phyloP scores from a whole-genome alignment of 495 filamentous ascomycete genomes.

The Hamigera avellanea region DNA sequence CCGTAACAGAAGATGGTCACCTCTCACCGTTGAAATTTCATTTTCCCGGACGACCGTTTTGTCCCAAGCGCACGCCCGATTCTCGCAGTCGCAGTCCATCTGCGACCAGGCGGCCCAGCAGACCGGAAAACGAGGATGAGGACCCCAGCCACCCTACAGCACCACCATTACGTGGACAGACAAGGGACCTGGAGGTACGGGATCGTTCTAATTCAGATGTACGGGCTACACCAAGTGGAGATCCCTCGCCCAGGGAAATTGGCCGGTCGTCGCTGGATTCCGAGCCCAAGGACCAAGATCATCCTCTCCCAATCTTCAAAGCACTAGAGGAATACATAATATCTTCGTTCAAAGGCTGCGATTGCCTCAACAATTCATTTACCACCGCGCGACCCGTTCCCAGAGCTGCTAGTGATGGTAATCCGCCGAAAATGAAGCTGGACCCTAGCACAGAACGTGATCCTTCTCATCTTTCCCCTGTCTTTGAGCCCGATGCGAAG shows the following conservation, averaged over 20 bases:
- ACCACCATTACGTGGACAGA: constrained; percentile 7
- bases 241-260: constrained; percentile 8
- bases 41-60: constrained; percentile 7
- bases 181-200: constrained; percentile 12
- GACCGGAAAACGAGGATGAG: constrained; percentile 7
- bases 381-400: constrained; percentile 16
- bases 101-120: constrained; percentile 13
- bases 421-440: constrained; percentile 17
- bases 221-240: constrained; percentile 10
- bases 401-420: constrained; percentile 15
- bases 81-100: constrained; percentile 22
- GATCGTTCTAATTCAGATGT: constrained; percentile 21
- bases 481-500: constrained; percentile 61
- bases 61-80: constrained; percentile 9
- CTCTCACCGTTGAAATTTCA: constrained; percentile 2
- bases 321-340: constrained; percentile 67
- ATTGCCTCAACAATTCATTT: constrained; percentile 67
- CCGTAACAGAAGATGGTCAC: constrained; percentile 5
- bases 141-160: constrained; percentile 8
- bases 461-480: constrained; percentile 9
- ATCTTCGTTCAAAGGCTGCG: constrained; percentile 51
- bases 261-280: constrained; percentile 5
- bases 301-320: constrained; percentile 43
- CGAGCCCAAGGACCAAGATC: constrained; percentile 12
- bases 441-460: constrained; percentile 10